phyloP scores from a whole-genome alignment of 2,329 filamentous ascomycete genomes.

The Phoma sp. region DNA sequence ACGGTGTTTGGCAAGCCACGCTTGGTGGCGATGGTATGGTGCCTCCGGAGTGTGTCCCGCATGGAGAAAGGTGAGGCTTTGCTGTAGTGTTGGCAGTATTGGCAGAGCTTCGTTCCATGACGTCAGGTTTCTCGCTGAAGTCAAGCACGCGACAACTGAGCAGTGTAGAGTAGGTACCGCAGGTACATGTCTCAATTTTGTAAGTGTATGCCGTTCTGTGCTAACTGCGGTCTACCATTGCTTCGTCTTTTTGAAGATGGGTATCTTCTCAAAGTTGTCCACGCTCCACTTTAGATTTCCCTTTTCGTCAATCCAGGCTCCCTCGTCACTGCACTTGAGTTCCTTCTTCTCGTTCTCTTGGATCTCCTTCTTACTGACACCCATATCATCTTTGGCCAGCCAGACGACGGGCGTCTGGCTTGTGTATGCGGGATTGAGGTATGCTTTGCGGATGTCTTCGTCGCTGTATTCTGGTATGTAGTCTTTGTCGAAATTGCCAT shows the following conservation, averaged over 20 bases:
- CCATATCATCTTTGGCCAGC: conserved; percentile 42
- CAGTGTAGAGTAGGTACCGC: too few relatives aligned
- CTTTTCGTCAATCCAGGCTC: conserved; percentile 44
- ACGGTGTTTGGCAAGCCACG: background rate
- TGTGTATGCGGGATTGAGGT: conserved; percentile 45
- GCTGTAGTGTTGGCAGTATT: background rate
- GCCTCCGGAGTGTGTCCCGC: background rate
- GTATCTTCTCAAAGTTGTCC: conserved; percentile 41
- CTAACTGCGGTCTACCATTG: conserved; percentile 30
- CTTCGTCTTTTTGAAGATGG: conserved; percentile 40
- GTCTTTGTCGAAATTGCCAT: conserved; percentile 40
- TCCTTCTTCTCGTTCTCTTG: conserved; percentile 38
- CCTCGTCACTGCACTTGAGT: conserved; percentile 38
- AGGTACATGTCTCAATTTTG: background rate
- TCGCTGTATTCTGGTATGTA: conserved; percentile 43
- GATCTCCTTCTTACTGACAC: conserved; percentile 41
- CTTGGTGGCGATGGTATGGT: background rate
- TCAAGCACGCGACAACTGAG: background rate
- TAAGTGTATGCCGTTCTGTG: background rate
- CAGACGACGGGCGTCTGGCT: conserved; percentile 43
- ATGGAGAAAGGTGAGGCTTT: conserved; percentile 1
- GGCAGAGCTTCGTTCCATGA: conserved; percentile 4
- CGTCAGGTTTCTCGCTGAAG: background rate
- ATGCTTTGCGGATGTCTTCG: conserved; percentile 43
- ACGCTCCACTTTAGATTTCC: conserved; percentile 39